A percentile compares a stretch with the other conserved stretches of the same genome.
These are phyloP conservation scores for Hyaloperonospora arabidopsidis DNA, from an alignment of 352 stramenopile species.

Conservation along the genomic window DNA sequence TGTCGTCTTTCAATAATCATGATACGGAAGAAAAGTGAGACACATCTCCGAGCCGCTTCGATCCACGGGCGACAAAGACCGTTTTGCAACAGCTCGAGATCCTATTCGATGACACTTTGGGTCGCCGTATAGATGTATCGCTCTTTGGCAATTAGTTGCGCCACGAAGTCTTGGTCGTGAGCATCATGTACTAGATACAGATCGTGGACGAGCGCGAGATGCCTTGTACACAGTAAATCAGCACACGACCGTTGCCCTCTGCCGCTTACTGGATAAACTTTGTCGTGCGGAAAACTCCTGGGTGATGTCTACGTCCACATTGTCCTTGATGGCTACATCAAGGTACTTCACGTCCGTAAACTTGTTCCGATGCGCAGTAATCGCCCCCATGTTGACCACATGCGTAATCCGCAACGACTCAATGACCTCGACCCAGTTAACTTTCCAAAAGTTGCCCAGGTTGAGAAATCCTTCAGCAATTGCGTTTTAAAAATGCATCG, in stretches of 20 bases:
- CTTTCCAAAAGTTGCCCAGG: conserved; percentile 77
- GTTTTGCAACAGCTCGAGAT: conserved; percentile 62
- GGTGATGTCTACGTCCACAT: conserved; percentile 50
- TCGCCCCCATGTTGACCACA: conserved; percentile 65
- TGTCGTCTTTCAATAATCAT: conserved; percentile 7
- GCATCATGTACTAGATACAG: conserved; percentile 78
- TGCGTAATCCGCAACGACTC: conserved; percentile 56
- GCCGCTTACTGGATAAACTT: conserved; percentile 50
- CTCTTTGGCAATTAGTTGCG: conserved; percentile 64
- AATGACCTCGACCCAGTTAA: conserved; percentile 50
- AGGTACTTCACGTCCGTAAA: conserved; percentile 53
- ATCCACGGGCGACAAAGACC: conserved; percentile 52
- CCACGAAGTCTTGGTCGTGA: conserved; percentile 67
- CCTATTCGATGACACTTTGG: conserved; percentile 52
- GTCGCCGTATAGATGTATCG: conserved; percentile 54
- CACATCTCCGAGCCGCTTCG: conserved; percentile 49
- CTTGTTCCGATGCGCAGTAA: conserved; percentile 47
- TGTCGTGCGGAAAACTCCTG: conserved; percentile 40
- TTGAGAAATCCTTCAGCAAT: conserved; percentile 66
- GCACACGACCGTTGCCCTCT: conserved; percentile 33
- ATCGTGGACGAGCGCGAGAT: conserved; percentile 72
- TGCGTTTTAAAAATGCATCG: conserved; percentile 62
- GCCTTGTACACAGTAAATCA: conserved; percentile 77
- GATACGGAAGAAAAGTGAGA: conserved; percentile 36
- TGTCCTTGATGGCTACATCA: conserved; percentile 55